Evolutionary conservation across 176 grass and related monocot species (phyloP), one percentile per base, ranked within the genome.

Genomic region (Musa schizocarpa): DNA sequence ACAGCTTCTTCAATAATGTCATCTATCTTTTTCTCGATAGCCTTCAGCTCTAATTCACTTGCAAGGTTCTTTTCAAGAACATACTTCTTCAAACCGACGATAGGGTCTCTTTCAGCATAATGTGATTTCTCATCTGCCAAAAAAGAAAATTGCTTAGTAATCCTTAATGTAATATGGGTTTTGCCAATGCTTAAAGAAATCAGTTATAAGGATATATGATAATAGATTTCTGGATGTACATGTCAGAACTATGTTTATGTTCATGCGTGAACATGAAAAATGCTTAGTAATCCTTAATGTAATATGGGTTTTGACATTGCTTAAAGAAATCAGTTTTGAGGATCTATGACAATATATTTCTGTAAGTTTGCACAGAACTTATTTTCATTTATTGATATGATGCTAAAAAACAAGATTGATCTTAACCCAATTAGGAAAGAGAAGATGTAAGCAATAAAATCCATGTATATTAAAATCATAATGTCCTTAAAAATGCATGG

Each of bases 1-100:
- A 98, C 94, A 0, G 94, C 94, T 13, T 98, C 90, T 76, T 98
- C 94, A n/a, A 98, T 78, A 22, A 93, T 25, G 6, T 91, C 87
- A 8, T 98, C 90, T 0, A 98, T 91, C 63, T 82, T 90, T 77
- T 98, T 93, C 71, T 93, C 94, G 0, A 98, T 91, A 69, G 56
- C 76, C 82, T 91, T 98, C 54, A 98, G 83, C 82, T 98, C 90
- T 2, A 86, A 83, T 68, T 98, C 90, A 0, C 79, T 89, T 7
- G 82, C 90, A 3, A 98, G 90, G 49, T 90, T 86, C 19, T 88
- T 72, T 34, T 90, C 86, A 1, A 87, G 79, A 56, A 93, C 82
- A 77, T 93, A 84, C 21, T 85, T 91, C 79, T 91, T 97, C 84
- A 97, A 66, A 48, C 83, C 79, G 1, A 57, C 63, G 9, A 93